Conservation (phyloP, 2,329 filamentous ascomycete species). For the Fusarium foetens region DNA sequence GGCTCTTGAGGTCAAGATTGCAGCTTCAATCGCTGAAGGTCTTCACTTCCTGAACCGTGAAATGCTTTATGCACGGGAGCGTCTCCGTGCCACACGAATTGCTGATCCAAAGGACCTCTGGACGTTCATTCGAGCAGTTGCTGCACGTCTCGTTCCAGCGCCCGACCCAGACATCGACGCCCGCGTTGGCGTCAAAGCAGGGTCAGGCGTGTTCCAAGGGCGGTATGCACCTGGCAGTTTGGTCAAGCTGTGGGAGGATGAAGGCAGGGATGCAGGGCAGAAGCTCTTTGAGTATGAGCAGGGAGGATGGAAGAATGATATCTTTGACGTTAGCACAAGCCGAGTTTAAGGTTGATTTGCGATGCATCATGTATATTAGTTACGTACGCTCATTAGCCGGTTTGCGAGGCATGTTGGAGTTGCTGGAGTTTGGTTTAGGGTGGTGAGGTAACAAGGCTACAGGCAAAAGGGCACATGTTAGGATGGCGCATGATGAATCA, state of each 20-base stretch:
- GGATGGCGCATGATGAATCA: slow-evolving; percentile 20
- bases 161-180: slow-evolving; percentile 82
- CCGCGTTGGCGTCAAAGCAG: slow-evolving; percentile 73
- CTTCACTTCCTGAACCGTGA: slow-evolving; percentile 84
- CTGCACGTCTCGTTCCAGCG: slow-evolving; percentile 77
- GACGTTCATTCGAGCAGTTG: slow-evolving; percentile 84
- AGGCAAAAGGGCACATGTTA: slow-evolving; percentile 17
- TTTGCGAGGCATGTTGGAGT: slow-evolving; percentile 22
- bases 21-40: slow-evolving; percentile 73
- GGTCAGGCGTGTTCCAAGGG: slow-evolving; percentile 75
- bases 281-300: slow-evolving; percentile 77
- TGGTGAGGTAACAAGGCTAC: neutral
- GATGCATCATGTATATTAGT: slow-evolving; percentile 6
- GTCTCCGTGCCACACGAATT: slow-evolving; percentile 85
- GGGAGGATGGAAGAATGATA: slow-evolving; percentile 83
- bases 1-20: slow-evolving; percentile 81
- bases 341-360: slow-evolving; percentile 27
- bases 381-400: slow-evolving; percentile 20
- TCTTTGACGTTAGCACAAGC: slow-evolving; percentile 71
- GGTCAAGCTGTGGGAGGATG: slow-evolving; percentile 88
- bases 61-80: slow-evolving; percentile 85
- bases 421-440: slow-evolving; percentile 17
- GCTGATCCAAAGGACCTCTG: slow-evolving; percentile 79
- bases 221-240: slow-evolving; percentile 90
- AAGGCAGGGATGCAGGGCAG: slow-evolving; percentile 76